Base-by-base conservation (phyloP, 257 asterid species). In the Scutellaria baicalensis region DNA sequence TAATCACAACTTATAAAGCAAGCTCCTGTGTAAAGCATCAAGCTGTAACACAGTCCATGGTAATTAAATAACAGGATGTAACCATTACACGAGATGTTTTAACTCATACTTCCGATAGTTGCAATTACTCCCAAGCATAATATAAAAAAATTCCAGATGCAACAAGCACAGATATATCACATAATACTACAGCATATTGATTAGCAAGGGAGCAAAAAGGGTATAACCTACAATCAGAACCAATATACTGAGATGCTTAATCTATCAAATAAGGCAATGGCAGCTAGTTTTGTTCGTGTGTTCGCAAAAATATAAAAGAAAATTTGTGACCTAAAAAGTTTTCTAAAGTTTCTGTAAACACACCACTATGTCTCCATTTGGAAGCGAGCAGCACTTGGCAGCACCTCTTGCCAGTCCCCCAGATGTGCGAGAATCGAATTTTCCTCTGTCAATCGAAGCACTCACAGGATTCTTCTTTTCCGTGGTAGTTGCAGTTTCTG, bases 281-380 rank as follows among this genome's bases (percentile, higher is more conserved):
- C 40, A 61, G 66, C 16, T 48, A 11, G 63, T 50, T 31, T 17
- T 70, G 47, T 64, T 58, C 35, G 13, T 3, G 45, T 27, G 45
- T 59, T 39, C n/a, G 66, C 45, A 54, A 40, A 54, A 45, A 50
- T 40, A 65, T 21, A 36, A 18, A 58, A 14, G 9, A 20, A 61
- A 44, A 9, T 51, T 27, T 42, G 40, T 61, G 65, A 55, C 56
- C 60, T 20, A 52, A 10, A 65, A 61, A 47, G 9, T 14, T 27
- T 43, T 45, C 47, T 72, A 50, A 40, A 78, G 73, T 77, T 78
- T 68, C 64, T 73, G 70, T 71, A 54, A 80, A 80, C 92, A 81
- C 84, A 93, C 99, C 99, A 84, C 99, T 86, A 91, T 84, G 73
- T 93, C 97, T 79, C 99, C 99, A 73, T 89, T 93, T 71, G 94